Base-by-base conservation (phyloP, 164 flowering plant genomes). In the grape (Vitis vinifera) region DNA sequence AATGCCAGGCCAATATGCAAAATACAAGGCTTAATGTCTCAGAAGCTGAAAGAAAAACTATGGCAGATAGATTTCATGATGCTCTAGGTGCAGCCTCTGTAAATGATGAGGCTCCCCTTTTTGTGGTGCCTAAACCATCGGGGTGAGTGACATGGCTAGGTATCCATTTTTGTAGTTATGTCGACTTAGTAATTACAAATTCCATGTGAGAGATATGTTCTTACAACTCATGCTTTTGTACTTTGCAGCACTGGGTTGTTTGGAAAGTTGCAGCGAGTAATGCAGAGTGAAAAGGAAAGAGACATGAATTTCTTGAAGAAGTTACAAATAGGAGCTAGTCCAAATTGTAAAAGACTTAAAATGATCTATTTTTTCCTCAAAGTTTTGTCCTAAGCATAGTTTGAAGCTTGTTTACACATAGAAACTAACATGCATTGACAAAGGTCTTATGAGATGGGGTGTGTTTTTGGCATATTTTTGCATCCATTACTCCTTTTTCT, bases 251-350 rank as follows among this genome's bases (percentile, higher is more conserved):
- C 19, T 76, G 93, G 91, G 63, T 76, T 81, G 51, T 80, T 73
- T 86, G 86, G 82, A 68, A 85, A 83, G 80, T 73, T 93, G 87
- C 95, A 89, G 84, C 85, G 74, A 67, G 77, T 90, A 68, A 83
- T 91, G 80, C 92, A 81, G 77, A 76, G 17, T 67, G 93, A 93
- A 71, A 91, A 87, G 79, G 87, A 85, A 68, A 77, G 61, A 55
- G 88, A 87, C 27, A 51, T 66, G 62, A 68, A 80, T 10, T 90
- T 88, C 76, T 55, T 82, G 77, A 82, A 81, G 66, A 84, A 73
- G 66, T 57, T 75, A 52, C 82, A 76, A 59, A 59, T 31, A 47
- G 80, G 79, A 75, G 74, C 66, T 59, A 62, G 59, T 37, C 56
- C 47, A 66, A 65, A 60, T 56, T 72, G 88, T 89, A 75, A 75